These are phyloP conservation scores for Thielaviopsis populi DNA, from an alignment of 2,329 filamentous ascomycete genomes.

Conservation along the genomic window DNA sequence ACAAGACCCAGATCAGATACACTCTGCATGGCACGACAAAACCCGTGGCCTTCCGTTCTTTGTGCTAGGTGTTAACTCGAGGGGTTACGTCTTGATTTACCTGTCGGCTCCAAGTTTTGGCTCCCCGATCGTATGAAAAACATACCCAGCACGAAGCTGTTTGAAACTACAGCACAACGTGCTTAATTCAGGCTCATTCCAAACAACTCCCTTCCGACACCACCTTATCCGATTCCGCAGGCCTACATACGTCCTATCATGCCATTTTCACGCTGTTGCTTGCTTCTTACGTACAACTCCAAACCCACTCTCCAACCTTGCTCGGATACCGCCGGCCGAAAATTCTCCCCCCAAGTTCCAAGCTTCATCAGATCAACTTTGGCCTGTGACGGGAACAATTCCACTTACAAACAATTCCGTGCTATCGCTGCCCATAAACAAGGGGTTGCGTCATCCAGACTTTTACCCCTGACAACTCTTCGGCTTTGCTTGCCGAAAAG, in stretches of 20 bases:
- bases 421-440: too few species aligned
- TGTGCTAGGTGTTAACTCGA: background rate
- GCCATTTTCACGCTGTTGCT: background rate
- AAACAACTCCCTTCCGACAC: background rate
- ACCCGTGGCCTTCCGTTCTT: background rate
- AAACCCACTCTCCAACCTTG: background rate
- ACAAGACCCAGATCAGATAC: background rate
- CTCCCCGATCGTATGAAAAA: background rate
- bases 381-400: background rate
- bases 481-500: background rate
- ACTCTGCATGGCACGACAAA: background rate
- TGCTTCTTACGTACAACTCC: background rate
- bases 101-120: background rate
- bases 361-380: background rate
- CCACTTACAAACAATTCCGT: background rate
- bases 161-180: background rate
- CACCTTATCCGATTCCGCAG: background rate
- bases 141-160: background rate
- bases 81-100: too few species aligned
- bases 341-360: background rate
- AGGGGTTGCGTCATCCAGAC: background rate
- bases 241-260: background rate
- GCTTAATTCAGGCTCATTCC: background rate
- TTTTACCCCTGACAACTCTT: background rate
- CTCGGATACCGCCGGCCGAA: constrained; percentile 3